A percentile compares a stretch with the other conserved stretches of the same genome.
Conservation (phyloP, 2,329 filamentous ascomycete genomes). For the Aquanectria penicillioides region DNA sequence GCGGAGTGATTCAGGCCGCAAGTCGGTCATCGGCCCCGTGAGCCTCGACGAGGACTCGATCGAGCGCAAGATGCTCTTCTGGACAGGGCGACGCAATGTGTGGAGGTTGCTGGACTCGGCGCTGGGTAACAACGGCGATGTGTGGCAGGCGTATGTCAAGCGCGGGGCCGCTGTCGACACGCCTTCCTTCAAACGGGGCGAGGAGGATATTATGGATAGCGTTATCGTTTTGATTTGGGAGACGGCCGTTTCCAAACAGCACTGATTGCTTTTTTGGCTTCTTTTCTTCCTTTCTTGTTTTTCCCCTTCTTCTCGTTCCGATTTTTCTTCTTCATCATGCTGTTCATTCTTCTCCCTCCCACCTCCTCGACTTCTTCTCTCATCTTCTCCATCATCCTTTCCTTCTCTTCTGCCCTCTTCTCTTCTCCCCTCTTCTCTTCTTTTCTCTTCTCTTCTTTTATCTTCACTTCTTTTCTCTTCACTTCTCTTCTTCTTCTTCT, state of each 20-base stretch:
- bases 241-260: conserved; percentile 23
- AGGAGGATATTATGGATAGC: conserved; percentile 33
- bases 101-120: conserved; percentile 55
- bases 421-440: no score
- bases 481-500: background rate
- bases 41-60: conserved; percentile 43
- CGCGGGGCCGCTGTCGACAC: conserved; percentile 29
- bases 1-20: conserved; percentile 8
- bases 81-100: conserved; percentile 49
- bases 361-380: background rate
- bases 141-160: conserved; percentile 60
- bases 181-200: conserved; percentile 28
- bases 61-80: conserved; percentile 46
- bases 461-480: background rate
- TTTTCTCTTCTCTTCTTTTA: background rate
- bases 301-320: background rate
- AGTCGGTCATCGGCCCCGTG: conserved; percentile 43
- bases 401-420: no score
- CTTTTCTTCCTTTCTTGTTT: background rate
- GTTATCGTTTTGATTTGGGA: conserved; percentile 43
- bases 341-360: background rate
- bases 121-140: conserved; percentile 47
- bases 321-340: background rate
- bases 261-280: background rate
- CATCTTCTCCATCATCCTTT: background rate